Base-by-base conservation (phyloP, 1,284 basidiomycete species). In the Ceratobasidium sp. region DNA sequence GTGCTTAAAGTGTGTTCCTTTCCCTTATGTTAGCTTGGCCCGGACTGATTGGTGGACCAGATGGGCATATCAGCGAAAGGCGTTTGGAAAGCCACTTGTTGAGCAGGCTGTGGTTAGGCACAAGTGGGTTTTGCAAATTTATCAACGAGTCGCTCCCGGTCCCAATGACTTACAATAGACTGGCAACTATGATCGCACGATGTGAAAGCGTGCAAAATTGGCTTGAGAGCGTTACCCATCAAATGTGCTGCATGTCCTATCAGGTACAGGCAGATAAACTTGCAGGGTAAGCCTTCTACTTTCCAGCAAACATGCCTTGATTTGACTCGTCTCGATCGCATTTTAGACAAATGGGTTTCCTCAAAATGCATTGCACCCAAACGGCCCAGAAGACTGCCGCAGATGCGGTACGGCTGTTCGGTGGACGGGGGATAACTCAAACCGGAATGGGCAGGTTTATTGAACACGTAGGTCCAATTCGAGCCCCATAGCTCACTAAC, bases 131-230 rank as follows among this genome's bases (percentile, higher is more conserved):
- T 49, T 10, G 3, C 31, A 13, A 20, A 22, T 22, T 15, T 12
- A 0, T 31, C 2, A 8, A 2, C 15, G 10, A 49, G 17, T 3
- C 1, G 1, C 12, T 29, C 25, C 4, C 3, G 12, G 31, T 1
- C 2, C n/a, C 38, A 60, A 45, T 34, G 25, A 35, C n/a, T 15
- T 20, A 52, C 3, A n/a, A 20, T 34, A 80, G 78, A 67, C 79
- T 96, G 55, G 93, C 93, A 1, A 81, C 82, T 29, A 94, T 96
- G 91, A 93, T 96, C 70, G 86, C 91, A 25, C 88, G 92, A 10
- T 31, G 25, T 38, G 93, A 96, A 80, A 87, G 91, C 0, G 87
- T 86, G 68, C 94, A 97, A 77, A 86, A 85, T 54, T 97, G 94
- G 93, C 81, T 96, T 29, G 95, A 98, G 80, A 90, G 87, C 76